Evolutionary conservation across 2,329 filamentous ascomycete species (phyloP).

Genomic region (Thelonectria olida): DNA sequence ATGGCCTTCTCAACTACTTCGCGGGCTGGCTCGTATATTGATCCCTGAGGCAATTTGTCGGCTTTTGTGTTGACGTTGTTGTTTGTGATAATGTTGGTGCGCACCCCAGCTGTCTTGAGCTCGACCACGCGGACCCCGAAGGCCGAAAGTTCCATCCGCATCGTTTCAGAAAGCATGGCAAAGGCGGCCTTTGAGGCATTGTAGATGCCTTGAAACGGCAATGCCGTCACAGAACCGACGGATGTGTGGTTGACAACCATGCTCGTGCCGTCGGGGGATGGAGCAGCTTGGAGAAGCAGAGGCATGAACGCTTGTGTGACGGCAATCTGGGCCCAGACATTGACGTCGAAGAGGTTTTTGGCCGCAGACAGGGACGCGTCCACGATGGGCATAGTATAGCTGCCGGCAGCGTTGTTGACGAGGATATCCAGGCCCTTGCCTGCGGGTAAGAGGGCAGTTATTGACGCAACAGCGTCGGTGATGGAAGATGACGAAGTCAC

Average conservation of each 20-base stretch:
- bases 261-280: conserved; percentile 37
- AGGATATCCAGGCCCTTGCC: conserved; percentile 7
- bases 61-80: no score
- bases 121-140: conserved; percentile 40
- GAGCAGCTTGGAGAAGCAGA: conserved; percentile 37
- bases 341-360: conserved; percentile 50
- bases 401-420: conserved; percentile 20
- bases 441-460: conserved; percentile 23
- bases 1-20: background rate
- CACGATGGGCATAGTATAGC: conserved; percentile 14
- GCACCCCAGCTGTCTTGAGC: no score
- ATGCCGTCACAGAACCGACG: conserved; percentile 3
- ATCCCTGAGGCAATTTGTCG: conserved; percentile 16
- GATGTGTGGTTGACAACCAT: conserved; percentile 38
- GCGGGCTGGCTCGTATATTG: conserved; percentile 15
- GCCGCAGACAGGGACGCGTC: background rate
- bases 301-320: conserved; percentile 49
- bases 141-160: conserved; percentile 40
- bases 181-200: conserved; percentile 39
- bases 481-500: conserved; percentile 31
- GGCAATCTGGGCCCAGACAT: conserved; percentile 49
- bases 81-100: no score
- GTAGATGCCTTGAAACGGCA: conserved; percentile 30
- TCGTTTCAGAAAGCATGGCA: conserved; percentile 33
- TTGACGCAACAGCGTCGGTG: conserved; percentile 20